Percentiles rank a stretch among this genome's conserved stretches.
These are phyloP conservation scores for Phialophora expanda DNA, from an alignment of 2,329 filamentous ascomycete species.

Conservation along the genomic window DNA sequence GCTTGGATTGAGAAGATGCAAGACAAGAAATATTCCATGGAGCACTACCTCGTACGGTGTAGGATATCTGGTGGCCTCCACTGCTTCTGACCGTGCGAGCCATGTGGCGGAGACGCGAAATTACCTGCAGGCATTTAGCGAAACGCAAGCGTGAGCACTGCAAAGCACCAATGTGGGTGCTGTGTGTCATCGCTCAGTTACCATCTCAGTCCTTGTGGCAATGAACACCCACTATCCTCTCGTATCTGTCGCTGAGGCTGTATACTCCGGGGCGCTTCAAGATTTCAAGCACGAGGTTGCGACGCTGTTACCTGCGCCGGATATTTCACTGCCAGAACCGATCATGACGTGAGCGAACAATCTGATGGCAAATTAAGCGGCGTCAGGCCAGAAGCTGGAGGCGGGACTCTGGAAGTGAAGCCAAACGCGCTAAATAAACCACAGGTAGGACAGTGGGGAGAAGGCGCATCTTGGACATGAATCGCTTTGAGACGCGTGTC, in stretches of 20 bases:
- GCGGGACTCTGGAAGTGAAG: slow-evolving; percentile 10
- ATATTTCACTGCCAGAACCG: not conserved
- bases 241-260: not conserved
- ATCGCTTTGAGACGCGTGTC: slow-evolving; percentile 19
- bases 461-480: slow-evolving; percentile 2
- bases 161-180: too few species aligned
- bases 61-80: not conserved
- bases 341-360: slow-evolving; percentile 4
- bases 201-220: not conserved
- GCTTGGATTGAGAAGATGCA: not conserved
- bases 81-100: not conserved
- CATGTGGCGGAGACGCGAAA: not conserved
- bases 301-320: not conserved
- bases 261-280: not conserved
- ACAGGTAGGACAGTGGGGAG: slow-evolving; percentile 8
- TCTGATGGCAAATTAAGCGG: slow-evolving; percentile 28
- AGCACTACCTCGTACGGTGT: not conserved
- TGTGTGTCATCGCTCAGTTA: not conserved
- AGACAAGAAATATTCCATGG: not conserved
- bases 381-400: slow-evolving; percentile 21
- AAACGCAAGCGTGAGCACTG: not conserved
- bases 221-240: not conserved
- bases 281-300: not conserved
- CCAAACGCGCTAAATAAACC: slow-evolving; percentile 9
- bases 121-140: not conserved